Evolutionary conservation across 139 green algal species (phyloP), one percentile per base, ranked within the genome.

Genomic region (Coelastrella sp.): DNA sequence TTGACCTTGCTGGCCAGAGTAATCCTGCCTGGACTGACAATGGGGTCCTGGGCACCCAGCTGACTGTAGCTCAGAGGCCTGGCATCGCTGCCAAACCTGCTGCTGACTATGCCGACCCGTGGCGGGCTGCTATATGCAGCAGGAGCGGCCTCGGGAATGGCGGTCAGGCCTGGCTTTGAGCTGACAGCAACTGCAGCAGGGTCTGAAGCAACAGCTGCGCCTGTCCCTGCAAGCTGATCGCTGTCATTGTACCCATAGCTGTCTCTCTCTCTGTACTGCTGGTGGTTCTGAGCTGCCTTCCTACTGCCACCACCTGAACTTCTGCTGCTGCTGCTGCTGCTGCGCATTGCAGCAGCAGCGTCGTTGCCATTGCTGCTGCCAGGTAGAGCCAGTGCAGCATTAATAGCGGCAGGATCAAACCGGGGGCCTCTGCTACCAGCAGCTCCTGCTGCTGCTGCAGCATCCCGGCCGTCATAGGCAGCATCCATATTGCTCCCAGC

Each of bases 1-100:
- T 91, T 91, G 12, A 88, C 68, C 70, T 88, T 88, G 8, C 24
- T 74, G 15, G 88, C 88, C 24, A 91, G 70, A 8, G 68, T 91
- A 27, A 91, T 84, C 8, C 88, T 59, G 1, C 81, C 88, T 12
- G 88, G 88, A 9, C 65, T 84, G 7, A 91, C 81, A 22, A 91
- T 70, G 19, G 88, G 88, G 81, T 91, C 88, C 19, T 65, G 56
- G 8, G 61, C 27, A 57, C 25, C 78, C 49, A 82, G 78, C 49
- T 60, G 87, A n/a, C 83, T 66, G 35, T 76, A 76, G 1, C 83
- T 35, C 22, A 65, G 17, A 12, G 6, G 8, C n/a, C 65, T 57
- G 49, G 8, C 66, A 1, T 7, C 27, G 19, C 65, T 65, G 35
- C 56, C 79, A 72, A 8, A 24, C 6, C 22, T 59, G 59, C 25